Evolutionary conservation across 345 rosid species (phyloP).

Genomic region (Pseudoturritis turrita): DNA sequence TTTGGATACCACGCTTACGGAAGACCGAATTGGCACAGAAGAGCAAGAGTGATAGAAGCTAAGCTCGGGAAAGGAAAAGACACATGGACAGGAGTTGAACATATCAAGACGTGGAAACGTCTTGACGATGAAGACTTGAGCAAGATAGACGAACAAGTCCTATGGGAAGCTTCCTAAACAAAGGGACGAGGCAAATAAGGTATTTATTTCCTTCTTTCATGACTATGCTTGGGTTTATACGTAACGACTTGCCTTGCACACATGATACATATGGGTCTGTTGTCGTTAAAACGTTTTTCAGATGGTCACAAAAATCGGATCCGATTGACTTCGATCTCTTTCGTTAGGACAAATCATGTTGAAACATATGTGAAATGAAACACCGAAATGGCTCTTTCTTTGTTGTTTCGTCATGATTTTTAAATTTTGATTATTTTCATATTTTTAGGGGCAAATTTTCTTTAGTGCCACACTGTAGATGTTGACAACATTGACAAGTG

Average conservation of each 20-base stretch:
- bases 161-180: conserved; percentile 46
- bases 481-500: conserved; percentile 10
- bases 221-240: neutral
- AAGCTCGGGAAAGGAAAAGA: conserved; percentile 51
- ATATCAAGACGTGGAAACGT: conserved; percentile 79
- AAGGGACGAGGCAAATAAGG: neutral
- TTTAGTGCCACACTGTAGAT: conserved; percentile 11
- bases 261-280: neutral
- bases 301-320: neutral
- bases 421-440: neutral
- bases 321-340: neutral
- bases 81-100: conserved; percentile 62
- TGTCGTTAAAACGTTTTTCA: conserved; percentile 24
- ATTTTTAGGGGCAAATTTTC: neutral
- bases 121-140: conserved; percentile 64
- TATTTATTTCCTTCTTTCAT: neutral
- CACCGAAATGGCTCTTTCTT: neutral
- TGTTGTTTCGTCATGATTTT: neutral
- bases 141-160: conserved; percentile 68
- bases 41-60: conserved; percentile 66
- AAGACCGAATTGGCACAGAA: conserved; percentile 60
- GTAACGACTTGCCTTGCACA: neutral
- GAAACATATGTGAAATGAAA: conserved; percentile 19
- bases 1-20: conserved; percentile 93
- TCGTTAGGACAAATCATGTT: neutral